Evolutionary conservation across 2,329 filamentous ascomycete species (phyloP).

Genomic region (Ophiostoma australiae): DNA sequence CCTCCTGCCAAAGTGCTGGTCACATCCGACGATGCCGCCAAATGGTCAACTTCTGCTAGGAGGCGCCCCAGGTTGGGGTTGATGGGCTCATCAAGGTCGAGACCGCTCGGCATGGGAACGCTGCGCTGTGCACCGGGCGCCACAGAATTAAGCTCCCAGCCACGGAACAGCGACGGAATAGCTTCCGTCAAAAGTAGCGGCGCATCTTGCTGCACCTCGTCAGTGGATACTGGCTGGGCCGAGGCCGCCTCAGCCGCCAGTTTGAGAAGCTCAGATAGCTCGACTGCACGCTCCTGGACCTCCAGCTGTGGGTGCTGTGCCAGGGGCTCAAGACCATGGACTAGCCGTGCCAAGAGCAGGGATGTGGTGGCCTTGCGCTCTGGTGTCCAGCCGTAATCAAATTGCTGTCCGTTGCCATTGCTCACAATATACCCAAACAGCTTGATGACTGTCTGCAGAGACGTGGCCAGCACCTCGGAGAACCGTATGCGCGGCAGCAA

Average conservation of each 20-base stretch:
- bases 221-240: constrained; percentile 56
- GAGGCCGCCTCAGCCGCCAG: constrained; percentile 76
- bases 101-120: constrained; percentile 68
- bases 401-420: constrained; percentile 46
- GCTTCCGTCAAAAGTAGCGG: constrained; percentile 85
- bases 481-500: constrained; percentile 52
- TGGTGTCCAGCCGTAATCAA: constrained; percentile 56
- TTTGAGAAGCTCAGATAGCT: constrained; percentile 84
- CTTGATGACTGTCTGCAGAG: constrained; percentile 80
- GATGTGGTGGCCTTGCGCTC: constrained; percentile 69
- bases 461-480: constrained; percentile 67
- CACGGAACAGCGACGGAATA: constrained; percentile 79
- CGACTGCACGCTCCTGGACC: constrained; percentile 89
- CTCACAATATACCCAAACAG: constrained; percentile 70
- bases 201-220: constrained; percentile 56
- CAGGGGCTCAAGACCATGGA: constrained; percentile 75
- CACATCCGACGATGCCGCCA: constrained; percentile 39
- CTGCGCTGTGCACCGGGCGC: constrained; percentile 76
- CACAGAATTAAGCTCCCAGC: constrained; percentile 88
- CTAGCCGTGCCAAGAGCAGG: constrained; percentile 73
- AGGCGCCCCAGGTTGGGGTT: constrained; percentile 67
- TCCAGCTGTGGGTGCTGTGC: constrained; percentile 81
- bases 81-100: constrained; percentile 78
- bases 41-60: constrained; percentile 54
- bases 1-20: background rate